phyloP scores from a whole-genome alignment of 345 rosid genomes.

The Salix koriyanagi region DNA sequence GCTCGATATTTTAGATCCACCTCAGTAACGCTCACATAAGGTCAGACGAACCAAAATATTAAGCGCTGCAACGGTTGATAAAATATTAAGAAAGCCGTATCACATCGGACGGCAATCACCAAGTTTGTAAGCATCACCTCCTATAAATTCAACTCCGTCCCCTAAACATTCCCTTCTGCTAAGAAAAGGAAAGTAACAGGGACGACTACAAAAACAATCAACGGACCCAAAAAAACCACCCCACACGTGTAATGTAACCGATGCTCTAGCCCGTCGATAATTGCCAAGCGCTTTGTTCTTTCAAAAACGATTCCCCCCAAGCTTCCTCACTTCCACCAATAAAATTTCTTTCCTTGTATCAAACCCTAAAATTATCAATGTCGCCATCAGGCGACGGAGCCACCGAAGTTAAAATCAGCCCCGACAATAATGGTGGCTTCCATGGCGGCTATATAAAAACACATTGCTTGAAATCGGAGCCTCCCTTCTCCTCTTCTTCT shows the following conservation, averaged over 20 bases:
- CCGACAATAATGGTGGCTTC: constrained; percentile 24
- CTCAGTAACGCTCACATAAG: too few relatives aligned
- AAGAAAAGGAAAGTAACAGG: too few relatives aligned
- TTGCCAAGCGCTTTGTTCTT: background rate
- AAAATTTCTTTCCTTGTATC: background rate
- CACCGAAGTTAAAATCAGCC: constrained; percentile 21
- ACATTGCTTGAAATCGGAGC: constrained; percentile 37
- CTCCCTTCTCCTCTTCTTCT: constrained; percentile 28
- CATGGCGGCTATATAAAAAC: constrained; percentile 12
- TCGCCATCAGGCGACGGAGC: constrained; percentile 21
- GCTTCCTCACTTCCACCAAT: constrained; percentile 4
- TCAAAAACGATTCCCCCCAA: constrained; percentile 50
- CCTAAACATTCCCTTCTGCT: too few relatives aligned
- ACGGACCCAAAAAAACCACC: too few relatives aligned
- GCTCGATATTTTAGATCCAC: too few relatives aligned
- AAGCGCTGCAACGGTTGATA: too few relatives aligned
- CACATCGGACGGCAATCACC: too few relatives aligned
- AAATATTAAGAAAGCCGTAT: too few relatives aligned
- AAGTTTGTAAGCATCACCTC: too few relatives aligned
- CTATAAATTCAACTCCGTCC: too few relatives aligned
- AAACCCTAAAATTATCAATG: constrained; percentile 2
- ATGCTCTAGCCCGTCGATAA: background rate
- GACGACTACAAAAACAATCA: too few relatives aligned
- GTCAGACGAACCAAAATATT: too few relatives aligned
- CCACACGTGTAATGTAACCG: background rate